Conservation (phyloP, 371 early-diverging fungal genomes). For the Mortierella sp. region DNA sequence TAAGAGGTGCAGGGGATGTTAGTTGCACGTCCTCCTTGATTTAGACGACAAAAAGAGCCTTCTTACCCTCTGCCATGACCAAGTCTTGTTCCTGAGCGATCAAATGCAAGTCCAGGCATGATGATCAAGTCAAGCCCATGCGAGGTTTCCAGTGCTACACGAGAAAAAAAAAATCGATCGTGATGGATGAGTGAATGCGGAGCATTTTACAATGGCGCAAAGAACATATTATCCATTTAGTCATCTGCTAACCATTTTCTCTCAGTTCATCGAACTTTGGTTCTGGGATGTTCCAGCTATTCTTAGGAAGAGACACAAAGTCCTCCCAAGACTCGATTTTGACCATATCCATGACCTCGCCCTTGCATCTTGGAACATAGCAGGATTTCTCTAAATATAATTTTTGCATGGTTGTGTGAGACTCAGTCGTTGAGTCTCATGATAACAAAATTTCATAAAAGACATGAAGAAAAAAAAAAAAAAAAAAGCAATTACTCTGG, state of each 20-base stretch:
- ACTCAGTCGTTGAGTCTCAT: too few relatives aligned
- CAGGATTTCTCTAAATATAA: constrained; percentile 65
- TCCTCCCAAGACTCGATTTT: constrained; percentile 70
- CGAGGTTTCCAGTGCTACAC: constrained; percentile 60
- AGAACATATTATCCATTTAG: not conserved
- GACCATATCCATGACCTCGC: constrained; percentile 79
- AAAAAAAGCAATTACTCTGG: constrained; percentile 33
- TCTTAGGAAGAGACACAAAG: constrained; percentile 69
- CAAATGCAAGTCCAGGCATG: constrained; percentile 80
- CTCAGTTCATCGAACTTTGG: constrained; percentile 64
- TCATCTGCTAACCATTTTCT: constrained; percentile 63
- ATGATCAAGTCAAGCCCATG: constrained; percentile 74
- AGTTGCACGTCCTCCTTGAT: not conserved
- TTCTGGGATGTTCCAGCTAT: constrained; percentile 79
- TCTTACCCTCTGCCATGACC: constrained; percentile 81
- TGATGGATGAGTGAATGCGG: not conserved
- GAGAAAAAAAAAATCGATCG: not conserved
- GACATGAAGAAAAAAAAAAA: not conserved
- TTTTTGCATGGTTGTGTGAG: not conserved
- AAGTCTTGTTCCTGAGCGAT: constrained; percentile 68
- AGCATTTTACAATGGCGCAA: not conserved
- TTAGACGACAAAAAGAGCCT: not conserved
- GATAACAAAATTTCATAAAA: too few relatives aligned
- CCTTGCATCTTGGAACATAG: constrained; percentile 76
- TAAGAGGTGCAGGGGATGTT: not conserved